These are phyloP conservation scores for Annulohypoxylon bovei DNA, from an alignment of 495 filamentous ascomycete genomes.

Conservation along the genomic window DNA sequence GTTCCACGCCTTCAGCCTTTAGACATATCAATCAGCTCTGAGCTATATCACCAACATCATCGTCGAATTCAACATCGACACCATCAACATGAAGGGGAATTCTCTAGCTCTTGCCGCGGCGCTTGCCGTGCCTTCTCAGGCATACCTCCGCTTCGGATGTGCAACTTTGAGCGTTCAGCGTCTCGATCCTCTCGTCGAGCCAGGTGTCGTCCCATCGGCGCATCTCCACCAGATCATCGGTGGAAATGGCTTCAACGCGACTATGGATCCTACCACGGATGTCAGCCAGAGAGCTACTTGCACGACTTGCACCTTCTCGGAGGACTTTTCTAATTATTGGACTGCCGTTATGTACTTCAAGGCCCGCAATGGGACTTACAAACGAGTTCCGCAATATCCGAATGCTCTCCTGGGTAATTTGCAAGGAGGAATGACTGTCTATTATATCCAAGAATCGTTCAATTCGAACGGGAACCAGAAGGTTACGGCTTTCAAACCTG, in stretches of 20 bases:
- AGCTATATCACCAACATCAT: conserved; percentile 6
- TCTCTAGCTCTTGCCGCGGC: conserved; percentile 42
- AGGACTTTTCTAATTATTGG: conserved; percentile 53
- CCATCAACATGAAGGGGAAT: conserved; percentile 48
- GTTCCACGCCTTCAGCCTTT: background rate
- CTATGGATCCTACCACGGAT: conserved; percentile 43
- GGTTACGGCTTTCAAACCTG: conserved; percentile 55
- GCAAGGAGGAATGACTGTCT: conserved; percentile 56
- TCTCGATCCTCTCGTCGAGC: conserved; percentile 50
- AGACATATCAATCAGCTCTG: conserved; percentile 17
- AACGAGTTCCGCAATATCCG: conserved; percentile 52
- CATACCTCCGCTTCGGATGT: conserved; percentile 52
- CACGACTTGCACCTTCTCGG: conserved; percentile 49
- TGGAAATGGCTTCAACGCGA: conserved; percentile 50
- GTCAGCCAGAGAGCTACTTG: conserved; percentile 42
- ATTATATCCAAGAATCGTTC: conserved; percentile 52
- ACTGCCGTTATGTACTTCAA: conserved; percentile 51
- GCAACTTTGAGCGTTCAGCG: conserved; percentile 51
- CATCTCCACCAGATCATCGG: conserved; percentile 50
- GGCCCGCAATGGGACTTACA: conserved; percentile 53
- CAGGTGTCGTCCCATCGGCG: conserved; percentile 42
- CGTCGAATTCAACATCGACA: conserved; percentile 26
- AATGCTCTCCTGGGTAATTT: conserved; percentile 51
- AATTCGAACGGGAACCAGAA: conserved; percentile 53
- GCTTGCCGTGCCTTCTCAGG: conserved; percentile 45